Percentiles rank a stretch among this genome's conserved stretches.
These are phyloP conservation scores for Malassezia slooffiae DNA, from an alignment of 1,284 basidiomycete genomes.

Conservation along the genomic window DNA sequence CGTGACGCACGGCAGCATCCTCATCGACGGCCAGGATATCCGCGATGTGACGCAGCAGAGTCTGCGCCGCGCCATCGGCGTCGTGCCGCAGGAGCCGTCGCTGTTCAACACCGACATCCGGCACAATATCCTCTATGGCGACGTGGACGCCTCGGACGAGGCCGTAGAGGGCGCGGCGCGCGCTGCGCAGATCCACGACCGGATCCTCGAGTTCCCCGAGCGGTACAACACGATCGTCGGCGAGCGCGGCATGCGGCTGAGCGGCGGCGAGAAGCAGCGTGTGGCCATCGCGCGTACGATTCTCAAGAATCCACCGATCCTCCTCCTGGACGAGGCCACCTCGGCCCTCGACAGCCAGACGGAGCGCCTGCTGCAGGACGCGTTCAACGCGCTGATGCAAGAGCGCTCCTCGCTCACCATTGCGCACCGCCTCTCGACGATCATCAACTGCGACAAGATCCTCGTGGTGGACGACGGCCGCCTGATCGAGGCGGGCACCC, in stretches of 20 bases:
- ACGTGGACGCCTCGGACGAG: constrained; percentile 32
- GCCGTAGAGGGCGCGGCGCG: constrained; percentile 30
- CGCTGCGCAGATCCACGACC: constrained; percentile 44
- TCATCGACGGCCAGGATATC: constrained; percentile 72
- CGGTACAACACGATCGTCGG: constrained; percentile 64
- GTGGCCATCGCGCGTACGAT: constrained; percentile 77
- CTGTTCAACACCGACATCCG: constrained; percentile 68
- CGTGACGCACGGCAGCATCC: constrained; percentile 49
- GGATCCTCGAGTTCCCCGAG: constrained; percentile 58
- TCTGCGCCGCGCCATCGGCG: constrained; percentile 66
- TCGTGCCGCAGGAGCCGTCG: constrained; percentile 48
- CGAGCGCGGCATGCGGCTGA: constrained; percentile 67
- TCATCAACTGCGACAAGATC: constrained; percentile 43
- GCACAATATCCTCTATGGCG: constrained; percentile 40
- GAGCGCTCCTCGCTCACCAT: constrained; percentile 44
- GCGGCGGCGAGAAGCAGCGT: constrained; percentile 61
- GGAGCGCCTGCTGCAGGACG: constrained; percentile 38
- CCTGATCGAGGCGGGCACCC: constrained; percentile 36
- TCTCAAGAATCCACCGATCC: constrained; percentile 70
- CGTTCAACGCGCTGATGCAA: constrained; percentile 38
- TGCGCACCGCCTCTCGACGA: constrained; percentile 43
- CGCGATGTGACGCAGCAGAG: constrained; percentile 67
- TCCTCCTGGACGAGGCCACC: constrained; percentile 69
- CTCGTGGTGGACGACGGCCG: constrained; percentile 32
- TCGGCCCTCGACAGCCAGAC: constrained; percentile 50